Evolutionary conservation across 1,284 basidiomycete species (phyloP), one percentile per base, ranked within the genome.

Genomic region (Fomitopsis betulina): DNA sequence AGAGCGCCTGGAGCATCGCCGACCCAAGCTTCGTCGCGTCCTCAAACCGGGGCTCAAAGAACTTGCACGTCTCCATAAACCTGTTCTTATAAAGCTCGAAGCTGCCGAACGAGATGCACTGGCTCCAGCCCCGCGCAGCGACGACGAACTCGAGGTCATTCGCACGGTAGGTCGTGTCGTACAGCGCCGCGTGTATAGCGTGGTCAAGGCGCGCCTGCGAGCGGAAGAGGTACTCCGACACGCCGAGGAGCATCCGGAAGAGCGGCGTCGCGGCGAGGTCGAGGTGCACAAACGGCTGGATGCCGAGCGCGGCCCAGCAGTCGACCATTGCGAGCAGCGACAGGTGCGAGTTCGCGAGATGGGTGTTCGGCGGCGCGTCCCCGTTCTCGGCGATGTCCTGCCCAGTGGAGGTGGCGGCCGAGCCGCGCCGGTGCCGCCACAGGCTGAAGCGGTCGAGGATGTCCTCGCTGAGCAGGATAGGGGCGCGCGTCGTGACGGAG

Each of bases 321-420:
- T 99, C 97, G 35, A 98, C 97, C 92, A 99, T 99, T 17, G 96
- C 95, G 47, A 99, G 83, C n/a, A 99, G 79, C 9, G 94, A 90
- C 55, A 99, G 85, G 73, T 99, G 97, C 12, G 94, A 97, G 73
- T 99, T 99, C 35, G 37, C 68, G 67, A 39, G 60, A 63, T 55
- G 27, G 25, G 50, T 57, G n/a, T 57, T 59, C 39, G 54, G 38
- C 37, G 38, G 47, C n/a, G 37, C 30, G 38, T 37, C 30, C 27
- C 27, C 43, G 57, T 56, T 38, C 53, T 53, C 47, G 59, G 47
- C 43, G 57, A 54, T 39, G 54, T 53, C 49, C 49, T 51, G 32
- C 32, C 49, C 49, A 32, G 21, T 21, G 2, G 30, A 27, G 27
- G 8, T 30, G 27, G 27, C 8, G 27, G 27, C 27, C 5, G 27